Base-by-base conservation (phyloP, 805 yeast species). In the Brettanomyces anomalus region DNA sequence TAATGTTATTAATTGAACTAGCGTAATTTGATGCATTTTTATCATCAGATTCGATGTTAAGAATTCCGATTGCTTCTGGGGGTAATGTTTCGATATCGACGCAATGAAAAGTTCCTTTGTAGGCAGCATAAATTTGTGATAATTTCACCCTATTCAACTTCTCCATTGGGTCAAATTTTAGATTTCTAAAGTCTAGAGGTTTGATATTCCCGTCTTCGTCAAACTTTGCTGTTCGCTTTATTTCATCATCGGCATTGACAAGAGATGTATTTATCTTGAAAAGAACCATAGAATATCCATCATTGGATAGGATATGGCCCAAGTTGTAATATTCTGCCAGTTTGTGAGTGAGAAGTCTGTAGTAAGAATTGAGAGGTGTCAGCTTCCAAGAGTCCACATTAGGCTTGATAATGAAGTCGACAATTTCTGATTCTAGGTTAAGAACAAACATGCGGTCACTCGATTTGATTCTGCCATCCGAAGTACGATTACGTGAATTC, bases 321-420 rank as follows among this genome's bases (percentile, higher is more conserved):
- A 82, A 57, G 19, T 68, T 64, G 53, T 81, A 79, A 55, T 80
- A 81, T 33, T 77, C 81, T 4, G 88, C 85, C 31, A 81, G 62
- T 49, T 81, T 83, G 58, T 84, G 89, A 0, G 82, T 71, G 42
- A 84, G 60, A 37, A 84, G 63, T 49, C 90, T 64, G 49, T 76
- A 78, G 56, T 79, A 83, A 3, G 87, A 79, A 57, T 83, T 83
- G 71, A 77, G 71, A 5, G 83, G 74, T 33, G 66, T 66, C 54
- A 75, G 54, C 48, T 67, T 62, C 67, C 64, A 52, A 26, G 71
- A 58, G 55, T 68, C 49, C 59, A 67, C 51, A 54, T 66, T 41
- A 50, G 70, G 52, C 50, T 64, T 39, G 6, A 64, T 51, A 32
- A 76, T 65, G 50, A 79, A 76, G 19, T 61, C 64, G 13, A 69